Conservation (phyloP, 2,329 filamentous ascomycete genomes). For the Clarireedia hainanense region DNA sequence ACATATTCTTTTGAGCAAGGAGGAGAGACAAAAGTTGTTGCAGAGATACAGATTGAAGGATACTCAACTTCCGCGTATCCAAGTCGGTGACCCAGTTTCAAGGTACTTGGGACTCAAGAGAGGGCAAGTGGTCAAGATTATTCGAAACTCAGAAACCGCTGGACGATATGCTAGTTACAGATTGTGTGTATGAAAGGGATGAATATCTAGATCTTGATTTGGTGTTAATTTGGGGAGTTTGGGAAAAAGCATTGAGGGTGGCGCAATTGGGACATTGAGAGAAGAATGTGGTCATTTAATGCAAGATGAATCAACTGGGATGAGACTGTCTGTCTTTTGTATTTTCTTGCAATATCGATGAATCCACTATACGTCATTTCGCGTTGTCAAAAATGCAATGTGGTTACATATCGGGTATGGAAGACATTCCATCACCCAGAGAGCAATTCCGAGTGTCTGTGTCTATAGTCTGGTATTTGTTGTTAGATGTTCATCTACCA, state of each 20-base stretch:
- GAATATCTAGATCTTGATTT: conserved; percentile 3
- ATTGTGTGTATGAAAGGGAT: conserved; percentile 46
- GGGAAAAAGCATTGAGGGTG: conserved; percentile 13
- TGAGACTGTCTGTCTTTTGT: background rate
- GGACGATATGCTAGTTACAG: conserved; percentile 95
- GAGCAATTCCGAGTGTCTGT: no score
- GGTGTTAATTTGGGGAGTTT: conserved; percentile 15
- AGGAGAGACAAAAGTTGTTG: conserved; percentile 81
- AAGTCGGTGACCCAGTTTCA: conserved; percentile 86
- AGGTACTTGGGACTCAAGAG: conserved; percentile 84
- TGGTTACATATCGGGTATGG: no score
- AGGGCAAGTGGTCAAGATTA: conserved; percentile 97
- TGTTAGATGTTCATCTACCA: no score
- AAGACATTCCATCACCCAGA: no score
- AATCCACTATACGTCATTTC: background rate
- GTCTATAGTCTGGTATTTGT: no score
- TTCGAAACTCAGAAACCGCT: conserved; percentile 88
- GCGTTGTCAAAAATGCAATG: background rate
- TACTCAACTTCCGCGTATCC: conserved; percentile 88
- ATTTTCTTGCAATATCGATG: no score
- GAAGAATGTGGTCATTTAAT: background rate
- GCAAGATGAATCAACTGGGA: background rate
- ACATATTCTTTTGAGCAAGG: conserved; percentile 80
- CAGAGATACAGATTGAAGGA: conserved; percentile 93
- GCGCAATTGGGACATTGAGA: background rate